Conservation (phyloP, 2,329 filamentous ascomycete genomes). For the Chaetothyriales sp. region DNA sequence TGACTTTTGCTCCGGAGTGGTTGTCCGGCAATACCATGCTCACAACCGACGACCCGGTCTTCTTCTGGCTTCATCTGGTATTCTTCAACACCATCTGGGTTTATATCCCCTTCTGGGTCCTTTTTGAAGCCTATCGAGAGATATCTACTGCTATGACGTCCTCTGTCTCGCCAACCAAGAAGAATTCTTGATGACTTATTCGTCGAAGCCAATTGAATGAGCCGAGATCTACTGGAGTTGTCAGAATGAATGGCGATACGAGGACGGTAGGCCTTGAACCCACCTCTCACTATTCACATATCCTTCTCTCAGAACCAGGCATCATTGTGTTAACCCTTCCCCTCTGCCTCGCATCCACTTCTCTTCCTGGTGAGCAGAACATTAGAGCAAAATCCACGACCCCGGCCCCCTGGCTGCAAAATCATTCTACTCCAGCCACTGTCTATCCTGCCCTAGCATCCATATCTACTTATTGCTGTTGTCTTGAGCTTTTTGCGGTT, state of each 20-base stretch:
- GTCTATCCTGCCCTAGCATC: too few relatives aligned
- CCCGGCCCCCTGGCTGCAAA: too few relatives aligned
- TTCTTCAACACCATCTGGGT: slow-evolving; percentile 54
- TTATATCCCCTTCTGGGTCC: slow-evolving; percentile 39
- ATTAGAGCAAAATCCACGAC: too few relatives aligned
- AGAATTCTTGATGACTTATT: slow-evolving; percentile 3
- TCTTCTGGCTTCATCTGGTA: slow-evolving; percentile 46
- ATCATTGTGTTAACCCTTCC: too few relatives aligned
- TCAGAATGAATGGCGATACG: neutral
- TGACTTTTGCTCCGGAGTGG: slow-evolving; percentile 54
- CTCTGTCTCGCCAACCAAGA: slow-evolving; percentile 1
- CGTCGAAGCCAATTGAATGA: neutral
- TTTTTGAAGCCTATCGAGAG: slow-evolving; percentile 8
- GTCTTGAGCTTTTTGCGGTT: too few relatives aligned
- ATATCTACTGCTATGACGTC: slow-evolving; percentile 7
- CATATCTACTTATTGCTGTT: too few relatives aligned
- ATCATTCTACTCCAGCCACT: too few relatives aligned
- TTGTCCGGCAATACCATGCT: slow-evolving; percentile 42
- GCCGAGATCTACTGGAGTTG: neutral
- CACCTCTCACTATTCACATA: too few relatives aligned
- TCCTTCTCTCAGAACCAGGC: too few relatives aligned
- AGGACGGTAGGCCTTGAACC: neutral
- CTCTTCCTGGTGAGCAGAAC: too few relatives aligned
- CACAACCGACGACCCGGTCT: slow-evolving; percentile 45
- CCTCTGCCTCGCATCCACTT: too few relatives aligned